Percentiles rank a stretch among this genome's conserved stretches.
These are phyloP conservation scores for Saitozyma podzolica DNA, from an alignment of 768 basidiomycete species.

Conservation along the genomic window DNA sequence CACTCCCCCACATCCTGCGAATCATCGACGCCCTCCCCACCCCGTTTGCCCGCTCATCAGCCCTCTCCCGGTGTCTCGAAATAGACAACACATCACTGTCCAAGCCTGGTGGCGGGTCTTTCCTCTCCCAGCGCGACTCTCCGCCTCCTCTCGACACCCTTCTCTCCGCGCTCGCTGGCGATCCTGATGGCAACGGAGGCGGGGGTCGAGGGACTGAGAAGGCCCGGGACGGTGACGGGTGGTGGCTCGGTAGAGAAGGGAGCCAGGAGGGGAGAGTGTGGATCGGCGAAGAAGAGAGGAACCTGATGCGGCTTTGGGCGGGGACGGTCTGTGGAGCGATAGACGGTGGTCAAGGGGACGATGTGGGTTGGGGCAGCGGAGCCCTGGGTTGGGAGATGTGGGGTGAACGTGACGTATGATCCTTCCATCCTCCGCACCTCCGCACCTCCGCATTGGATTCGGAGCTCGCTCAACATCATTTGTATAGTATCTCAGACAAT, in stretches of 20 bases:
- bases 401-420: too few species aligned
- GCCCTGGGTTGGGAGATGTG: constrained; percentile 39
- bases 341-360: constrained; percentile 26
- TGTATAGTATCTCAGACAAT: too few species aligned
- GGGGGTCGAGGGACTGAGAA: background rate
- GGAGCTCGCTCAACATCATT: too few species aligned
- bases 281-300: constrained; percentile 40
- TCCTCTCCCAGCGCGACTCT: constrained; percentile 29
- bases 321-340: constrained; percentile 33
- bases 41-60: constrained; percentile 17
- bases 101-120: constrained; percentile 10
- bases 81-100: constrained; percentile 32
- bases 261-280: constrained; percentile 25
- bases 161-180: constrained; percentile 16
- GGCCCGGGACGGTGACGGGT: constrained; percentile 17
- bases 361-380: constrained; percentile 32
- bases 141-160: constrained; percentile 38
- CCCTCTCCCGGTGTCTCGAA: constrained; percentile 29
- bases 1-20: constrained; percentile 32
- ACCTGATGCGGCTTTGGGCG: constrained; percentile 37
- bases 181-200: background rate
- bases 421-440: too few species aligned
- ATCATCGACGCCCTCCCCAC: constrained; percentile 32
- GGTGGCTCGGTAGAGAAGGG: constrained; percentile 23
- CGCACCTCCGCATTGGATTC: too few species aligned